A percentile compares a stretch with the other conserved stretches of the same genome.
These are phyloP conservation scores for Vaccinium corymbosum DNA, from an alignment of 148 eudicot species.

Conservation along the genomic window DNA sequence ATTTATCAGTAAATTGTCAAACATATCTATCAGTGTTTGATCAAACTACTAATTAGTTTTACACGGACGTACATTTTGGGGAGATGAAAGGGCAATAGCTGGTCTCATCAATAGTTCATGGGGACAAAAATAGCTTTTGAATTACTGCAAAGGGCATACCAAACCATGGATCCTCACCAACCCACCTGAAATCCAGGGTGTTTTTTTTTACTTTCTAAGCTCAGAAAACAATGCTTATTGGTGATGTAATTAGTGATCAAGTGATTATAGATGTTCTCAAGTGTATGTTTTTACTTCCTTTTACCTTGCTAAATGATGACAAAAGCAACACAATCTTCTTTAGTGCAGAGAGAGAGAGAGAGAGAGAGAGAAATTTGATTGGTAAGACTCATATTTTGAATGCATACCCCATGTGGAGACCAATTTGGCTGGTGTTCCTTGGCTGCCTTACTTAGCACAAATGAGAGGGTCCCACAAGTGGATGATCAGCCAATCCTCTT, in stretches of 20 bases:
- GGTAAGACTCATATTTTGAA: slow-evolving; percentile 13
- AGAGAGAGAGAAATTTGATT: background rate
- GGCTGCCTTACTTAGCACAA: slow-evolving; percentile 26
- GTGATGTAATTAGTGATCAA: background rate
- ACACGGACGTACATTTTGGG: too few species aligned
- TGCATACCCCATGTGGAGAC: slow-evolving; percentile 55
- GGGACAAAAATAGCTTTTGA: slow-evolving; percentile 4
- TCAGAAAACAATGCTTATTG: background rate
- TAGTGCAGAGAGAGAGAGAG: background rate
- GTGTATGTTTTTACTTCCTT: background rate
- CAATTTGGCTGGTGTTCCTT: slow-evolving; percentile 50
- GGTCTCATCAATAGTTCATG: background rate
- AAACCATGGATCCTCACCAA: slow-evolving; percentile 5
- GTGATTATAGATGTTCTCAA: background rate
- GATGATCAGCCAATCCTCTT: background rate
- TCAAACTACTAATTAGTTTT: too few species aligned
- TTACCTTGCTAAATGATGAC: background rate
- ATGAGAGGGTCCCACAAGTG: slow-evolving; percentile 24
- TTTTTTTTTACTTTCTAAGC: slow-evolving; percentile 6
- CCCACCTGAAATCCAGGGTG: slow-evolving; percentile 13
- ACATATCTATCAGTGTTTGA: too few species aligned
- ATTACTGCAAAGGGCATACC: background rate
- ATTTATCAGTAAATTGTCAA: too few species aligned
- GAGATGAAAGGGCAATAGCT: too few species aligned
- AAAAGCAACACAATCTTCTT: background rate